These are phyloP conservation scores for Amanita thiersii DNA, from an alignment of 768 basidiomycete genomes.

Conservation along the genomic window DNA sequence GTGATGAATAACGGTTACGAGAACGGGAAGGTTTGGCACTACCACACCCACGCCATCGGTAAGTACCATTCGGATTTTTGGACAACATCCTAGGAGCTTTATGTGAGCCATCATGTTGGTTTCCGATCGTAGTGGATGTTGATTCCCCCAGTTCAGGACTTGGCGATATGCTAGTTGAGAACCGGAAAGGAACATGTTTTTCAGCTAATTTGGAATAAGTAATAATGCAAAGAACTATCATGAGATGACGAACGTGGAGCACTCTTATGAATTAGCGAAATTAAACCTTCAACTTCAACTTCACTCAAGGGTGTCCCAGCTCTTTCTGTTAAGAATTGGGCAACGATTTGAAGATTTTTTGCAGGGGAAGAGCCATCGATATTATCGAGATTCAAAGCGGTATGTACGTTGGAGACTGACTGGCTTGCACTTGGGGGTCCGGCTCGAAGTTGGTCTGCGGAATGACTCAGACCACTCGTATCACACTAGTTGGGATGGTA, in stretches of 20 bases:
- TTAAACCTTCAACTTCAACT: conserved; percentile 46
- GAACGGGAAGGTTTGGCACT: conserved; percentile 45
- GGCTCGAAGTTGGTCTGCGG: too few relatives aligned
- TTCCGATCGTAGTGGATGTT: conserved; percentile 15
- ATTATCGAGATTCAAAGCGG: conserved; percentile 8
- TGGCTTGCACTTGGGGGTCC: conserved; percentile 2
- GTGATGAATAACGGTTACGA: conserved; percentile 66
- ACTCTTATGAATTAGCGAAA: conserved; percentile 45
- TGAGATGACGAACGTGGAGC: conserved; percentile 30
- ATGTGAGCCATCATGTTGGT: conserved; percentile 16
- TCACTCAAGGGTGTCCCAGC: conserved; percentile 39
- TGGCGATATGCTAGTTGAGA: conserved; percentile 38
- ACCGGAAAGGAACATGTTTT: conserved; percentile 52
- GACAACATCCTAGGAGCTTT: conserved; percentile 46
- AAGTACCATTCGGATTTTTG: conserved; percentile 69
- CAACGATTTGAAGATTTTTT: conserved; percentile 40
- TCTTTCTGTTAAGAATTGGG: conserved; percentile 38
- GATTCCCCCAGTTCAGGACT: conserved; percentile 32
- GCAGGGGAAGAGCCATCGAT: conserved; percentile 25
- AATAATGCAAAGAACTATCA: conserved; percentile 1
- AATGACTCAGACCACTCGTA: too few relatives aligned
- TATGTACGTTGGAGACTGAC: conserved; percentile 5
- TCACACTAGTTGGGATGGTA: too few relatives aligned
- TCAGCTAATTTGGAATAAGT: conserved; percentile 16
- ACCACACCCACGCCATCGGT: conserved; percentile 70